Percentiles rank a stretch among this genome's conserved stretches.
phyloP scores from a whole-genome alignment of 164 flowering plant genomes.

The Stephania yunnanensis region DNA sequence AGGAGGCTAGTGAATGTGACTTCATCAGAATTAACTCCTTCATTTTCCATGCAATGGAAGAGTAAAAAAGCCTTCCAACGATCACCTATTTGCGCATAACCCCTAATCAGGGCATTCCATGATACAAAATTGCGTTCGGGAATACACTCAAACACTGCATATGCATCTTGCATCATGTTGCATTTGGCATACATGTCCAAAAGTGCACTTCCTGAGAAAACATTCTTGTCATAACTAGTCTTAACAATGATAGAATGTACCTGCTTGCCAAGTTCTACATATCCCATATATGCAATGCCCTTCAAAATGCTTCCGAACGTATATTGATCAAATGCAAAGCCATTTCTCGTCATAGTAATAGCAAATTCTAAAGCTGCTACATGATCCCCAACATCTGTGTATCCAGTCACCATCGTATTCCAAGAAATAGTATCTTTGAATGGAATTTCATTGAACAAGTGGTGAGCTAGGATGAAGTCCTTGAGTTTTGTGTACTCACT shows the following conservation, averaged over 20 bases:
- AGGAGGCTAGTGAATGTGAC: constrained; percentile 72
- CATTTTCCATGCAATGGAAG: constrained; percentile 50
- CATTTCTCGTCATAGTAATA: constrained; percentile 40
- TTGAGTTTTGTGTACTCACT: constrained; percentile 39
- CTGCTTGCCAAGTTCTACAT: constrained; percentile 40
- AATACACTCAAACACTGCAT: constrained; percentile 39
- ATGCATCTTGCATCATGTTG: constrained; percentile 48
- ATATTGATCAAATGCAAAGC: constrained; percentile 42
- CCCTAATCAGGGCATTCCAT: constrained; percentile 73
- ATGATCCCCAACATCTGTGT: constrained; percentile 37
- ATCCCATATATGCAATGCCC: constrained; percentile 33
- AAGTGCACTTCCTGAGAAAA: constrained; percentile 60
- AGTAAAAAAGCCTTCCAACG: constrained; percentile 37
- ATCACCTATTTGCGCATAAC: constrained; percentile 41
- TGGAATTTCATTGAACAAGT: constrained; percentile 72
- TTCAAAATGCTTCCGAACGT: constrained; percentile 70
- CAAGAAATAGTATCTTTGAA: constrained; percentile 66
- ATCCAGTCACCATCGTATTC: constrained; percentile 73
- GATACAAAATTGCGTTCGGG: constrained; percentile 48
- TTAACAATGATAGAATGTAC: constrained; percentile 51
- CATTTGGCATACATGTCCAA: constrained; percentile 84
- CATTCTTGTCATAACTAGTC: constrained; percentile 45
- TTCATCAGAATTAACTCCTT: constrained; percentile 46
- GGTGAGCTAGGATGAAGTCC: constrained; percentile 30
- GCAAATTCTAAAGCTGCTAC: constrained; percentile 34